phyloP scores from a whole-genome alignment of 1,284 basidiomycete genomes.

The Cryptococcus sp. region DNA sequence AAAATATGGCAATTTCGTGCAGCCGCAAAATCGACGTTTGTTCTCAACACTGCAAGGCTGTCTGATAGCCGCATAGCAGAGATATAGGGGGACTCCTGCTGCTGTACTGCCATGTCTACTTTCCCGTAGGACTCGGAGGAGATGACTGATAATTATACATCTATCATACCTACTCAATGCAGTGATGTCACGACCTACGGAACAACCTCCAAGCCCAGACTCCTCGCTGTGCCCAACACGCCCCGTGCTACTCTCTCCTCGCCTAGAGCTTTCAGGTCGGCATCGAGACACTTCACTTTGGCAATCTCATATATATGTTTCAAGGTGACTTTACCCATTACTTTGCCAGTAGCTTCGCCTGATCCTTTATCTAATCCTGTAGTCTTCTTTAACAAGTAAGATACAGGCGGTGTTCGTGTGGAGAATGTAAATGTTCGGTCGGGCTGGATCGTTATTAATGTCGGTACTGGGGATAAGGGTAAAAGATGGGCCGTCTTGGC shows the following conservation, averaged over 20 bases:
- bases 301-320: slow-evolving; percentile 99
- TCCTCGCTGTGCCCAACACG: slow-evolving; percentile 79
- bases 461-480: slow-evolving; percentile 84
- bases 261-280: slow-evolving; percentile 77
- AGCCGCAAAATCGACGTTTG: no score
- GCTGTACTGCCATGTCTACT: no score
- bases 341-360: slow-evolving; percentile 46
- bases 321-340: slow-evolving; percentile 78
- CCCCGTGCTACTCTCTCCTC: slow-evolving; percentile 85
- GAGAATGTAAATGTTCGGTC: slow-evolving; percentile 94
- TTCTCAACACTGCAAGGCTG: no score
- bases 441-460: slow-evolving; percentile 86
- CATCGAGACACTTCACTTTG: slow-evolving; percentile 91
- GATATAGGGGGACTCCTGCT: no score
- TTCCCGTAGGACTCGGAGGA: no score
- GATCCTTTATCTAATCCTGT: slow-evolving; percentile 89
- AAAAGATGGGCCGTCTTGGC: slow-evolving; percentile 85
- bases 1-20: no score
- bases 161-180: background rate
- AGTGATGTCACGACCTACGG: slow-evolving; percentile 56
- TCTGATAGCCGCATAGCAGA: no score
- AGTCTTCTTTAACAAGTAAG: slow-evolving; percentile 91
- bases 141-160: background rate
- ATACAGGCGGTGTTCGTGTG: slow-evolving; percentile 84
- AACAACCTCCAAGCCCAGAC: slow-evolving; percentile 82